Evolutionary conservation across 2,329 filamentous ascomycete species (phyloP), one percentile per base, ranked within the genome.

Genomic region (Fusarium humuli): DNA sequence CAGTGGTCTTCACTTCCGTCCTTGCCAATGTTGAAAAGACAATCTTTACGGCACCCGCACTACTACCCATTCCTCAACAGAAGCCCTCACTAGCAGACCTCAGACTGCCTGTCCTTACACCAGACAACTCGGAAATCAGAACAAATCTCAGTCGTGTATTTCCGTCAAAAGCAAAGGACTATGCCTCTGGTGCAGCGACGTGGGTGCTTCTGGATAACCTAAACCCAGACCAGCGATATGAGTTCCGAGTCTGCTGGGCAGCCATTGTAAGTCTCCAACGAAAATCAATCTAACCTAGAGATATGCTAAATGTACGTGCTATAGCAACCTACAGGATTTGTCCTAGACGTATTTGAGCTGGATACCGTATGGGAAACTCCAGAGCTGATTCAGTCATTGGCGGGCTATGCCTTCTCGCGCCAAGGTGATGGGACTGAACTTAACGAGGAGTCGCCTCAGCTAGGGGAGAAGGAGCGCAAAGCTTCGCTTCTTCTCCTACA

Each of bases 241-340:
- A 99, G 83, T 87, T 97, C 50, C 90, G 96, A 57, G 86, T 98
- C 64, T 98, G 95, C 82, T 99, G 95, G 94, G 86, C 94, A 65
- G 96, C 96, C 42, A 96, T 91, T 65, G 95, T 97, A 86, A 81
- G 92, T 86, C 32, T 45, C 34, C 20, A 3, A 20, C 7, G 20
- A 20, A 11, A 8, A 29, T 25, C 23, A 23, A 13, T 42, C 34
- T 27, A 18, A 20, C 7, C 14, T 7, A 42, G n/a, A 42, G 16
- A 37, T 30, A 47, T 41, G 37, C 62, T 74, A 56, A 74, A 46
- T 18, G 27, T 14, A 4, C 32, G n/a, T 25, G 27, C 57, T 34
- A 12, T 22, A 98, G 94, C 92, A 97, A 90, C 95, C 95, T 46
- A 97, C 94, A 1, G 82, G 86, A 25, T 97, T 98, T 81, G 85